Conservation (phyloP, 331 rosid species). For the Saraca asoca region DNA sequence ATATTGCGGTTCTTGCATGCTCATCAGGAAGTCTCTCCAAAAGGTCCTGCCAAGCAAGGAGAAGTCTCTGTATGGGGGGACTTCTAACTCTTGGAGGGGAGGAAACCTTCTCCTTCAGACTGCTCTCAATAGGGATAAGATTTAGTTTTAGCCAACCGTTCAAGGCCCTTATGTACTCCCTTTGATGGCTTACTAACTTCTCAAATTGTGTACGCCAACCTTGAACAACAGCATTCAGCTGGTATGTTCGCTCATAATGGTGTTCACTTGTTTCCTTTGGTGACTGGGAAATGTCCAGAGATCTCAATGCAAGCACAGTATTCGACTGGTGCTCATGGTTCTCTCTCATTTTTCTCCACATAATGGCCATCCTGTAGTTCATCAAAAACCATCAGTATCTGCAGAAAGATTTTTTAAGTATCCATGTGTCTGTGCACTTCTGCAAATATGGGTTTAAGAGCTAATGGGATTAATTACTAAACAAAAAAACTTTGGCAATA, state of each 20-base stretch:
- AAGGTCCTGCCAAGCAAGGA: conserved; percentile 72
- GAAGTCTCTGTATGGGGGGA: conserved; percentile 69
- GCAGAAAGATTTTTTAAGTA: background rate
- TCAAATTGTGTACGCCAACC: conserved; percentile 74
- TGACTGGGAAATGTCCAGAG: conserved; percentile 68
- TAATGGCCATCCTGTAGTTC: conserved; percentile 61
- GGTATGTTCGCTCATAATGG: conserved; percentile 78
- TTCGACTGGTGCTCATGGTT: conserved; percentile 53
- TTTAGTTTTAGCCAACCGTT: conserved; percentile 78
- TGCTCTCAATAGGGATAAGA: conserved; percentile 90
- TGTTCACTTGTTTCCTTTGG: conserved; percentile 79
- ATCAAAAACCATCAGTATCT: background rate
- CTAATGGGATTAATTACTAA: conserved; percentile 6
- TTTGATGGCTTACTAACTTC: conserved; percentile 65
- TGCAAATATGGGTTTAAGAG: background rate
- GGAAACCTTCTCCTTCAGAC: conserved; percentile 85
- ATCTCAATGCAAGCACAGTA: conserved; percentile 40
- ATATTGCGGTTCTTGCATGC: conserved; percentile 63
- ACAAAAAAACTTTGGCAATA: conserved; percentile 1
- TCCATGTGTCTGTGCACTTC: conserved; percentile 11
- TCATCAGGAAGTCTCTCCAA: conserved; percentile 88
- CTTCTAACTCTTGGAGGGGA: conserved; percentile 76
- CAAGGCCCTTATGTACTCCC: conserved; percentile 67
- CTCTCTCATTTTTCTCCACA: conserved; percentile 53
- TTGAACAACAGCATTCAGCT: conserved; percentile 64